phyloP scores from a whole-genome alignment of 1,139 yeast genomes.

The Oligophagozyma castellii region DNA sequence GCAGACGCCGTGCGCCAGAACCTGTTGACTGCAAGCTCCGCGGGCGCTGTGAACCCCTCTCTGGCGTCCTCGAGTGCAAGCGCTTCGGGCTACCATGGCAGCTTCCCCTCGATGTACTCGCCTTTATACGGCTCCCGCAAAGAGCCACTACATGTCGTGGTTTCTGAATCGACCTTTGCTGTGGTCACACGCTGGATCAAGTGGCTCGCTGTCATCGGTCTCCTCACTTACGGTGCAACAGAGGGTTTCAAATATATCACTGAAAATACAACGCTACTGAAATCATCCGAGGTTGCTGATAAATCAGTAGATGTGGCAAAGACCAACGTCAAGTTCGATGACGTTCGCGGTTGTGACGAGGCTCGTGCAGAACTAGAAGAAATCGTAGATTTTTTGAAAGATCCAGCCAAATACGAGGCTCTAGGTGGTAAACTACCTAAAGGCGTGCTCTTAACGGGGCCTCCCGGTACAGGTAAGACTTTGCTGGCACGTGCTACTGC shows the following conservation, averaged over 20 bases:
- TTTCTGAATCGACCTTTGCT: constrained; percentile 69
- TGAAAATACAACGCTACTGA: constrained; percentile 75
- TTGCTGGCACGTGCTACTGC: constrained; percentile 96
- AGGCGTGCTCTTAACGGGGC: constrained; percentile 94
- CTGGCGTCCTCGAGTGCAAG: constrained; percentile 14
- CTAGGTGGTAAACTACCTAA: constrained; percentile 95
- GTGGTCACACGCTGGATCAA: constrained; percentile 77
- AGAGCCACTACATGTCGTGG: constrained; percentile 80
- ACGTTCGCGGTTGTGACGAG: constrained; percentile 96
- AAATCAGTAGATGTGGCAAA: constrained; percentile 73
- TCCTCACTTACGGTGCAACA: constrained; percentile 58
- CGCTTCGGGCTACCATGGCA: constrained; percentile 12
- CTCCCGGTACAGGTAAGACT: constrained; percentile 99
- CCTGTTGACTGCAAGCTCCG: constrained; percentile 21
- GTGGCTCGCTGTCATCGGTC: constrained; percentile 76
- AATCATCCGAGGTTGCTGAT: constrained; percentile 61
- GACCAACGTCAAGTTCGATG: constrained; percentile 78
- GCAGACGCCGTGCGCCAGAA: constrained; percentile 39
- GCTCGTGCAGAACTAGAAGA: constrained; percentile 96
- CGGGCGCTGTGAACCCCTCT: constrained; percentile 22
- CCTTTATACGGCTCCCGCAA: constrained; percentile 30
- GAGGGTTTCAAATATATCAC: constrained; percentile 64
- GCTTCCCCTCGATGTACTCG: constrained; percentile 23
- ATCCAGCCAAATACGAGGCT: constrained; percentile 91
- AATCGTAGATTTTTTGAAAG: constrained; percentile 89